Evolutionary conservation across 805 yeast genomes (phyloP).

Genomic region (Lipomyces starkeyi): DNA sequence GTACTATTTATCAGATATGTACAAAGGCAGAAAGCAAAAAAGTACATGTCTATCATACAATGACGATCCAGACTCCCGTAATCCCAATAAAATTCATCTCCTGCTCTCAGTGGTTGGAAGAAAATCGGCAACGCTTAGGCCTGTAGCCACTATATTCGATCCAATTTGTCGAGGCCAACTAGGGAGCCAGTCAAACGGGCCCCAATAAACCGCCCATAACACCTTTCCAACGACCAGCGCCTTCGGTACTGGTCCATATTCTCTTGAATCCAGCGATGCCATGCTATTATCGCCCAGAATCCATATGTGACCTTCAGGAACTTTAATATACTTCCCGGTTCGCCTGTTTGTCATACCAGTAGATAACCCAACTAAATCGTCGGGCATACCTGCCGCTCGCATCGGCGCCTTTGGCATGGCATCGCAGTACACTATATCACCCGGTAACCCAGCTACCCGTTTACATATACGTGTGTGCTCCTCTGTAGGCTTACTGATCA

Average conservation of each 20-base stretch:
- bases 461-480: slow-evolving; percentile 88
- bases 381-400: slow-evolving; percentile 43
- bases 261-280: slow-evolving; percentile 85
- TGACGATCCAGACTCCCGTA: background rate
- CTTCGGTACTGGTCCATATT: slow-evolving; percentile 88
- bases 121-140: background rate
- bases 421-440: slow-evolving; percentile 63
- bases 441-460: slow-evolving; percentile 94
- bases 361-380: slow-evolving; percentile 63
- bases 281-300: slow-evolving; percentile 93
- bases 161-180: slow-evolving; percentile 21
- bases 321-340: slow-evolving; percentile 61
- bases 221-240: slow-evolving; percentile 88
- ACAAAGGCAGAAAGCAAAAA: background rate
- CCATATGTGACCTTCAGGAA: slow-evolving; percentile 97
- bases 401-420: slow-evolving; percentile 15
- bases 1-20: background rate
- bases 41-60: background rate
- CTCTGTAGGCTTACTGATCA: slow-evolving; percentile 87
- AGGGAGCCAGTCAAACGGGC: slow-evolving; percentile 22
- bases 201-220: slow-evolving; percentile 28
- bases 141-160: slow-evolving; percentile 10
- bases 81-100: background rate
- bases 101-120: background rate
- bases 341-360: slow-evolving; percentile 36